phyloP scores from a whole-genome alignment of 2,329 filamentous ascomycete species.

The Xylariaceae sp. region DNA sequence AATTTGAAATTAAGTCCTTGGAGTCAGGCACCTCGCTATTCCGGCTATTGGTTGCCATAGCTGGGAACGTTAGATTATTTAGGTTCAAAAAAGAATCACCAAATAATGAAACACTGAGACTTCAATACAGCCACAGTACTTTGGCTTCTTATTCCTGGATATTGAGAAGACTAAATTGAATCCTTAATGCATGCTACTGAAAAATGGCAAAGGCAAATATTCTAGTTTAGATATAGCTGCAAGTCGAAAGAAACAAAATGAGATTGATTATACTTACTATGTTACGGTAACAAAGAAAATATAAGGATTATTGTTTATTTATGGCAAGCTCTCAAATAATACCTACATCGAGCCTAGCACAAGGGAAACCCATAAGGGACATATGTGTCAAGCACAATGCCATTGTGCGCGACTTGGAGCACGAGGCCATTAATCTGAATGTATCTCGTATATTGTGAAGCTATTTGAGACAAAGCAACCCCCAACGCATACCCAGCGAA shows the following conservation, averaged over 20 bases:
- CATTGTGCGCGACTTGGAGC: no score
- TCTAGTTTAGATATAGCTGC: neutral
- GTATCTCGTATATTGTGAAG: no score
- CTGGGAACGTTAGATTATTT: neutral
- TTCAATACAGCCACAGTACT: neutral
- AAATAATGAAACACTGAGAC: no score
- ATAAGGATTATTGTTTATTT: neutral
- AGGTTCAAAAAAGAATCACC: neutral
- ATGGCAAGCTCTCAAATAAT: neutral
- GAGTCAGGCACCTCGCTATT: constrained; percentile 1
- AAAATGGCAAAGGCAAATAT: neutral
- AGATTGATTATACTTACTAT: no score
- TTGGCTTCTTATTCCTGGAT: neutral
- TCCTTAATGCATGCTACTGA: neutral
- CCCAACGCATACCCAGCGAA: no score
- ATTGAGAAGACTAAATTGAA: neutral
- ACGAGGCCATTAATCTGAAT: no score
- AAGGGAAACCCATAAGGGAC: neutral
- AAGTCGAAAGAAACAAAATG: no score
- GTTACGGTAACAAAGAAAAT: neutral
- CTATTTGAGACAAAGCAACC: no score
- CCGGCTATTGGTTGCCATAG: neutral
- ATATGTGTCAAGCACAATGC: no score
- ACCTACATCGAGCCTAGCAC: neutral
- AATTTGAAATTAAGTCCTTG: constrained; percentile 2